phyloP scores from a whole-genome alignment of 192 early-diverging fungal genomes.

The Rhizophagus sp. region DNA sequence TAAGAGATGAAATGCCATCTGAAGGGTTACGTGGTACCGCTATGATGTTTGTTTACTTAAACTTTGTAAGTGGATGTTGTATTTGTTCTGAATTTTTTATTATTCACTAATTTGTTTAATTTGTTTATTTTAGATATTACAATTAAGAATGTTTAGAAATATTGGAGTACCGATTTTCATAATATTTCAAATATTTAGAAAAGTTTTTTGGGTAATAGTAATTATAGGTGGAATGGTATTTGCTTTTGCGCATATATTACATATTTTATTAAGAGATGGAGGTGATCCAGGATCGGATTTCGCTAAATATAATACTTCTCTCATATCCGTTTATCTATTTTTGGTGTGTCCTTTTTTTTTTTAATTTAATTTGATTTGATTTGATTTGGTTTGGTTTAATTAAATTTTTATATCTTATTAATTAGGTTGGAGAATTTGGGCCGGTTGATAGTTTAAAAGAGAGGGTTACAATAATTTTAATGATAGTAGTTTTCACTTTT shows the following conservation, averaged over 20 bases:
- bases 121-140: neutral
- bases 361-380: neutral
- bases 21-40: neutral
- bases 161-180: constrained; percentile 15
- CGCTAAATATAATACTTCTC: neutral
- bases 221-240: neutral
- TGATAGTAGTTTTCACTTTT: constrained; percentile 15
- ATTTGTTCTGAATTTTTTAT: neutral
- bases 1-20: neutral
- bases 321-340: neutral
- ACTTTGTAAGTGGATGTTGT: neutral
- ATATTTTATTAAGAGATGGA: neutral
- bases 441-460: neutral
- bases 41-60: constrained; percentile 11
- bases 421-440: neutral
- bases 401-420: neutral
- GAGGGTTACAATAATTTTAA: neutral
- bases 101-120: neutral
- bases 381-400: neutral
- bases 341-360: neutral
- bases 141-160: neutral
- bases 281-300: neutral
- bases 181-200: constrained; percentile 7
- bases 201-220: neutral
- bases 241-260: constrained; percentile 8